Evolutionary conservation across 805 yeast genomes (phyloP).

Genomic region (Candida sonorensis): DNA sequence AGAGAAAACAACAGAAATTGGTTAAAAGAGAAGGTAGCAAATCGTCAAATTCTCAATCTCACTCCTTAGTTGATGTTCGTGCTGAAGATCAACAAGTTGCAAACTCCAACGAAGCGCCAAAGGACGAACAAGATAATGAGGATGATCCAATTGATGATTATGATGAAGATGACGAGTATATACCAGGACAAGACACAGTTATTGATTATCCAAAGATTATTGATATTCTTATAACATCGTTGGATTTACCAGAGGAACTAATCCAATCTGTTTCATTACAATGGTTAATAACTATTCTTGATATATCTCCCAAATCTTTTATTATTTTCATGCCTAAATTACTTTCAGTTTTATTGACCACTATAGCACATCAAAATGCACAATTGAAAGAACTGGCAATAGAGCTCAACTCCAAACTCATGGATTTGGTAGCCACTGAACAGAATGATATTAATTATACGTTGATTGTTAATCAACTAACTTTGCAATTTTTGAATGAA

Average conservation of each 20-base stretch:
- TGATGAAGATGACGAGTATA: constrained; percentile 54
- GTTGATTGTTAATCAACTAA: constrained; percentile 62
- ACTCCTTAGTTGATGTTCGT: neutral
- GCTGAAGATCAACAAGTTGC: constrained; percentile 3
- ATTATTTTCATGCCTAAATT: constrained; percentile 69
- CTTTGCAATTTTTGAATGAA: constrained; percentile 64
- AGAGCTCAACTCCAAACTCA: constrained; percentile 48
- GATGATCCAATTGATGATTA: no score
- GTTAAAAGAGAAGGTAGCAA: no score
- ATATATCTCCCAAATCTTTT: constrained; percentile 70
- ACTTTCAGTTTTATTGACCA: constrained; percentile 57
- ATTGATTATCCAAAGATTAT: constrained; percentile 76
- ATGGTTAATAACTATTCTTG: constrained; percentile 74
- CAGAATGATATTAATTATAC: constrained; percentile 37
- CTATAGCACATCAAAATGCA: constrained; percentile 48
- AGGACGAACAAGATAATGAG: constrained; percentile 14
- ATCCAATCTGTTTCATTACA: constrained; percentile 72
- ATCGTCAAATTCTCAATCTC: no score
- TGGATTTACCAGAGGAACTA: constrained; percentile 67
- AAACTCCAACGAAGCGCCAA: neutral
- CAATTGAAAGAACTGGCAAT: constrained; percentile 48
- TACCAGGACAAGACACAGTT: constrained; percentile 75
- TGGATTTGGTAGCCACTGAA: constrained; percentile 38
- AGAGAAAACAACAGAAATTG: constrained; percentile 23
- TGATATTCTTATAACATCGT: constrained; percentile 72